Evolutionary conservation across 1,284 basidiomycete genomes (phyloP).

Genomic region (Irpex sp.): DNA sequence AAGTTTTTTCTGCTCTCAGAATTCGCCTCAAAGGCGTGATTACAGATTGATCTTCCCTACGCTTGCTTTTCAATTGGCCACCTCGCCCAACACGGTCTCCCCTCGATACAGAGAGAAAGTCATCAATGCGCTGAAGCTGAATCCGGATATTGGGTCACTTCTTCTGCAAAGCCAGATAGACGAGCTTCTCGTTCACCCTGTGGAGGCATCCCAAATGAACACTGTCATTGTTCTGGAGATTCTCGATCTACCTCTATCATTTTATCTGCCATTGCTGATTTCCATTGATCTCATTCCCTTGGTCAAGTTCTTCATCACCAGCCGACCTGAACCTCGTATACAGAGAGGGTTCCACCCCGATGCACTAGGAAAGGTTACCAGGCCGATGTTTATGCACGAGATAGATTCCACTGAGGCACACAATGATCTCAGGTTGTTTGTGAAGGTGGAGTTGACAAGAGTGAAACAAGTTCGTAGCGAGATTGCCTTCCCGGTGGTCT

Average conservation of each 20-base stretch:
- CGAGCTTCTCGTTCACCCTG: not conserved
- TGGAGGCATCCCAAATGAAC: not conserved
- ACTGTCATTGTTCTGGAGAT: constrained; percentile 1
- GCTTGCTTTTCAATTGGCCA: not conserved
- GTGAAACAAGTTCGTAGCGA: not conserved
- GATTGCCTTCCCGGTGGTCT: not conserved
- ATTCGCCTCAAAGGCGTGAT: not conserved
- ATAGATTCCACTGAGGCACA: not conserved
- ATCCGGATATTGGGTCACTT: not conserved
- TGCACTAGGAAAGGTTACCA: not conserved
- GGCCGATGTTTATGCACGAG: not conserved
- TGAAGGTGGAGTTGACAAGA: not conserved
- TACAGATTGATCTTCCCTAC: not conserved
- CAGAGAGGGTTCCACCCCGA: constrained; percentile 5
- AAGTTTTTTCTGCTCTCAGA: not conserved
- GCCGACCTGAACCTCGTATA: constrained; percentile 21
- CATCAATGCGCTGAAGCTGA: not conserved
- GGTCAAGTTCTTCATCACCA: constrained; percentile 21
- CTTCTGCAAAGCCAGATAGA: not conserved
- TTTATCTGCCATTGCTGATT: constrained; percentile 7
- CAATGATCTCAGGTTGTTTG: not conserved
- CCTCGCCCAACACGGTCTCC: no score
- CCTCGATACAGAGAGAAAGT: not conserved
- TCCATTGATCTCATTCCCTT: constrained; percentile 4
- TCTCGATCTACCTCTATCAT: constrained; percentile 14